These are phyloP conservation scores for Boehmeria nivea DNA, from an alignment of 306 rosid genomes.

Conservation along the genomic window DNA sequence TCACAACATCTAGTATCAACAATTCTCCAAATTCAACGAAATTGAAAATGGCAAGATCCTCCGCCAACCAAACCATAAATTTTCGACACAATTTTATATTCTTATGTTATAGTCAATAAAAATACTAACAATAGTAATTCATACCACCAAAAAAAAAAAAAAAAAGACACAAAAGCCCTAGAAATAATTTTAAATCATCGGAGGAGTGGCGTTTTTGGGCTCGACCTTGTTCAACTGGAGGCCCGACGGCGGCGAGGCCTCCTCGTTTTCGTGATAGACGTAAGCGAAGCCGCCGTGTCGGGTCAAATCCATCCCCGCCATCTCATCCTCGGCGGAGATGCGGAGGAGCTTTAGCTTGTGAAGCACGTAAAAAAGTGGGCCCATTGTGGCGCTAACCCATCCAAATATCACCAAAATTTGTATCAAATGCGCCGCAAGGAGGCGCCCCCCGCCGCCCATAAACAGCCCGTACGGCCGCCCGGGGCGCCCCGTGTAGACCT, in stretches of 20 bases:
- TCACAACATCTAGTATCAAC: not conserved
- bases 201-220: slow-evolving; percentile 26
- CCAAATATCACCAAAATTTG: slow-evolving; percentile 67
- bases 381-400: slow-evolving; percentile 94
- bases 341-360: slow-evolving; percentile 58
- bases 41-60: too few relatives aligned
- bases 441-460: slow-evolving; percentile 75
- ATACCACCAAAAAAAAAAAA: too few relatives aligned
- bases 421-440: slow-evolving; percentile 63
- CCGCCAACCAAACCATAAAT: not conserved
- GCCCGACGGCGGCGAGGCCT: slow-evolving; percentile 20
- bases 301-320: slow-evolving; percentile 93
- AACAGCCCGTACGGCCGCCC: slow-evolving; percentile 52
- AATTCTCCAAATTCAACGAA: too few relatives aligned
- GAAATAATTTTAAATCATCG: slow-evolving; percentile 1
- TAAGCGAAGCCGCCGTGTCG: slow-evolving; percentile 96
- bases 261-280: slow-evolving; percentile 48
- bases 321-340: slow-evolving; percentile 67
- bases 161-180: not conserved
- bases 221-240: slow-evolving; percentile 47
- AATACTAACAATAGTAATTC: not conserved
- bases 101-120: too few relatives aligned
- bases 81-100: not conserved
- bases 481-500: slow-evolving; percentile 39
- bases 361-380: slow-evolving; percentile 56